Conservation (phyloP, 2,329 filamentous ascomycete genomes). For the Aureobasidium musti region DNA sequence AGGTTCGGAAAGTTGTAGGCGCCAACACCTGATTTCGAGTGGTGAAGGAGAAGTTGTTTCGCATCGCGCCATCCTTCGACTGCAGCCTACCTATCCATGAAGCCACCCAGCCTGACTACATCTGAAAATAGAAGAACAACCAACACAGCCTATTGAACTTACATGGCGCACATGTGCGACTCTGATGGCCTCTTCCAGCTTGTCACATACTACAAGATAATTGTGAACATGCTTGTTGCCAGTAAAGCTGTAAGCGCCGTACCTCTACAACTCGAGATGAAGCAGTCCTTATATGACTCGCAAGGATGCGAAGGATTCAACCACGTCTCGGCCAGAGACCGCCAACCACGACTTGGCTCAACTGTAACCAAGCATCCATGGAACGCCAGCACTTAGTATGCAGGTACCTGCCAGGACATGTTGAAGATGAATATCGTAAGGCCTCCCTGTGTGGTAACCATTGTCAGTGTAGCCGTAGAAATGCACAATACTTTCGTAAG, state of each 20-base stretch:
- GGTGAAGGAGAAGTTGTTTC: slow-evolving; percentile 13
- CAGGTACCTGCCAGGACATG: not conserved
- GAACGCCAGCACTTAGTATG: not conserved
- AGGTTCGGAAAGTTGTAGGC: not conserved
- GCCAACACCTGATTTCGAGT: not conserved
- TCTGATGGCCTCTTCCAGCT: not conserved
- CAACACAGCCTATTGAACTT: not conserved
- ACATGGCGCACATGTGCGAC: not conserved
- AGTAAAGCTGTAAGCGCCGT: not conserved
- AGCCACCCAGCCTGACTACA: not conserved
- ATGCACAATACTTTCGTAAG: too few species aligned
- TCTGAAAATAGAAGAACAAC: slow-evolving; percentile 2
- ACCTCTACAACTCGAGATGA: slow-evolving; percentile 8
- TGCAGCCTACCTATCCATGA: slow-evolving; percentile 13
- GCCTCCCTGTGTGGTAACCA: too few species aligned
- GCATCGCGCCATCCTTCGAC: slow-evolving; percentile 12
- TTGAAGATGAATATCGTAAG: not conserved
- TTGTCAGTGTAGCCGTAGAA: too few species aligned
- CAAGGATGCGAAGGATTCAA: not conserved
- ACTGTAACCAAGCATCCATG: not conserved
- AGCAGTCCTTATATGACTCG: slow-evolving; percentile 12
- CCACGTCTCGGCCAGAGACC: slow-evolving; percentile 11
- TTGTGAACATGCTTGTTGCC: not conserved
- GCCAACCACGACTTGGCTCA: not conserved
- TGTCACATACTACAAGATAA: not conserved